A percentile compares a stretch with the other conserved stretches of the same genome.
Evolutionary conservation across 2,329 filamentous ascomycete genomes (phyloP).

Genomic region (Westerdykella aurantiaca): DNA sequence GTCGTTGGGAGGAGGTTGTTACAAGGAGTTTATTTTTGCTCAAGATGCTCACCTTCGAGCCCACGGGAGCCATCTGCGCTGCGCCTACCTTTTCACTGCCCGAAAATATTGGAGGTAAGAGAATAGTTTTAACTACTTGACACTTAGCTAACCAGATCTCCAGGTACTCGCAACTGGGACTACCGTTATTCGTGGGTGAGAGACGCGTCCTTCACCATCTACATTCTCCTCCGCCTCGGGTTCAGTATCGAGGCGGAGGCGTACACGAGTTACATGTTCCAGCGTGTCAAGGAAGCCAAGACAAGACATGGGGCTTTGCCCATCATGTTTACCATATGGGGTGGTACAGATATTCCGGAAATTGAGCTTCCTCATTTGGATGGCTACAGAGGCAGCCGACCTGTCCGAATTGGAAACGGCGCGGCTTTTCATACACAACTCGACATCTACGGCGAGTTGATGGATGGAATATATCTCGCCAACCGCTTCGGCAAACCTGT

Average conservation of each 20-base stretch:
- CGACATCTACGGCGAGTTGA: constrained; percentile 73
- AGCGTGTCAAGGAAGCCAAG: constrained; percentile 60
- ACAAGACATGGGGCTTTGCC: constrained; percentile 58
- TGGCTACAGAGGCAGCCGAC: constrained; percentile 64
- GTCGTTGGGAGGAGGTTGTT: constrained; percentile 67
- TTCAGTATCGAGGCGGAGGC: constrained; percentile 71
- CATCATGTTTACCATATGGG: constrained; percentile 77
- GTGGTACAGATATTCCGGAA: constrained; percentile 69
- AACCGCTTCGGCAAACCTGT: constrained; percentile 73
- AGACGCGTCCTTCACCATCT: constrained; percentile 72
- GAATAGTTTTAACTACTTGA: neutral
- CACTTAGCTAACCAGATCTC: neutral
- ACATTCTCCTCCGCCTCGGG: constrained; percentile 67
- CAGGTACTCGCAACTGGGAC: constrained; percentile 56
- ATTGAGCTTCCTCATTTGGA: constrained; percentile 63
- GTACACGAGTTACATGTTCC: constrained; percentile 73
- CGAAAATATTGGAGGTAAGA: constrained; percentile 47
- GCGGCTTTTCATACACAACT: constrained; percentile 72
- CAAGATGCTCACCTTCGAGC: constrained; percentile 72
- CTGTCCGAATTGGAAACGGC: constrained; percentile 71
- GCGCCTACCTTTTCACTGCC: constrained; percentile 73
- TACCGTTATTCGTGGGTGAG: constrained; percentile 75
- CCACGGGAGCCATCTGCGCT: constrained; percentile 70
- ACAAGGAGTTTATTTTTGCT: constrained; percentile 65
- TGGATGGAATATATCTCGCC: constrained; percentile 72